Base-by-base conservation (phyloP, 108 stramenopile species). In the Cyclotella cryptica region DNA sequence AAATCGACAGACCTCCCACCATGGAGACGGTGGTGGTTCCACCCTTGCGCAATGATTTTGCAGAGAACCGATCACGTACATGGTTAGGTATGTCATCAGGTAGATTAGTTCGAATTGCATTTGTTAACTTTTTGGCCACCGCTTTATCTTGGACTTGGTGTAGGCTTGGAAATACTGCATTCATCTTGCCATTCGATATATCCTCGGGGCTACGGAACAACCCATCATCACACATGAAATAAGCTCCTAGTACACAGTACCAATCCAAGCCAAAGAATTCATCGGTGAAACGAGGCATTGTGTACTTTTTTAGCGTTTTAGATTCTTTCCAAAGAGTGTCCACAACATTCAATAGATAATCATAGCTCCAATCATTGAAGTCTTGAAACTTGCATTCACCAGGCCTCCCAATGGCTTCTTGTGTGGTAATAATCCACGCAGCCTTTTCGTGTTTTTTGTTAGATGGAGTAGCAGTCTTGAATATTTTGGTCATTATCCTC, bases 31-130 rank as follows among this genome's bases (percentile, higher is more conserved):
- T n/a, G 3, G 66, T 67, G 46, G 47, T 45, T 14, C 22, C 19
- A n/a, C 66, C 46, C 24, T 47, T 19, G 26, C 66, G 66, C 9
- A 67, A 5, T 35, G 66, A 67, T 46, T 49, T 67, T 7, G 45
- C 44, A 46, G 44, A 47, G 46, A 35, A 67, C 46, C n/a, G 13
- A 12, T 13, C 3, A n/a, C 66, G 1, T 12, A 45, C 6, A 19
- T 67, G 45, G 1, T 26, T 3, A 10, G 46, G 21, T 26, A 67
- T 14, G 14, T 47, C 66, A 26, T 21, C 66, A 61, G 60, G 60
- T 4, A 67, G 44, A 49, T 45, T 27, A 3, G n/a, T 15, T 42
- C 24, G 26, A 15, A 67, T 49, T 47, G 46, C 24, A 3, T 19
- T 26, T 1, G 45, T 49, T 3, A 67, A 15, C 4, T 67, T 67